Conservation (phyloP, 2,329 filamentous ascomycete species). For the Chaetothyriales sp. region DNA sequence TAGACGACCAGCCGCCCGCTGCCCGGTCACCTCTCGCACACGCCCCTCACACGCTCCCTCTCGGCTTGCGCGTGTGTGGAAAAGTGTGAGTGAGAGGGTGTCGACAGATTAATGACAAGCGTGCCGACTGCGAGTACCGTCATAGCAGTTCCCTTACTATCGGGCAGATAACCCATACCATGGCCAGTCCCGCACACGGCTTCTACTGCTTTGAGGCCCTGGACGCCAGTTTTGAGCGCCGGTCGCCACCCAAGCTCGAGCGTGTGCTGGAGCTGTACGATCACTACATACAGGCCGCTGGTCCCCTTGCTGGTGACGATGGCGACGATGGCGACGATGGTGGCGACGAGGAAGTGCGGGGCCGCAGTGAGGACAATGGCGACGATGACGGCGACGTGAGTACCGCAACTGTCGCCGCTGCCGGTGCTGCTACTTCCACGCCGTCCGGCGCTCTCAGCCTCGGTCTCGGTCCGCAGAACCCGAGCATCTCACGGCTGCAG, state of each 20-base stretch:
- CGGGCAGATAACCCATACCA: slow-evolving; percentile 31
- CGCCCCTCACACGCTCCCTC: neutral
- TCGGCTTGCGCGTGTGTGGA: neutral
- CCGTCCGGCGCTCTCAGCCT: slow-evolving; percentile 5
- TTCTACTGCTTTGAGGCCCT: slow-evolving; percentile 87
- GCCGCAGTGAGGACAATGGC: slow-evolving; percentile 9
- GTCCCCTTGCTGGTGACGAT: slow-evolving; percentile 17
- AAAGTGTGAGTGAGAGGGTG: neutral
- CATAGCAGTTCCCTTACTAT: neutral
- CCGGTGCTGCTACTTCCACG: too few relatives aligned
- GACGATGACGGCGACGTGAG: slow-evolving; percentile 14
- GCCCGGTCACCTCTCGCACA: too few relatives aligned
- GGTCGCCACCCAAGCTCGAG: slow-evolving; percentile 49
- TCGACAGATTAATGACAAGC: too few relatives aligned
- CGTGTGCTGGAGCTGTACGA: slow-evolving; percentile 57
- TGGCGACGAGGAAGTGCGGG: slow-evolving; percentile 14
- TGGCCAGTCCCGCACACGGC: slow-evolving; percentile 78
- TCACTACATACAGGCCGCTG: slow-evolving; percentile 27
- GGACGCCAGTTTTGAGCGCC: slow-evolving; percentile 56
- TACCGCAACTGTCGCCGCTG: slow-evolving; percentile 8
- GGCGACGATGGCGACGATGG: slow-evolving; percentile 24
- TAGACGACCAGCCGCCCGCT: too few relatives aligned
- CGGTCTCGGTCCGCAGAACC: slow-evolving; percentile 11
- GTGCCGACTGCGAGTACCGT: neutral
- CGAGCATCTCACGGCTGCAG: slow-evolving; percentile 19